Percentiles rank a stretch among this genome's conserved stretches.
Conservation (phyloP, 2,329 filamentous ascomycete genomes). For the Colletotrichum sp. region DNA sequence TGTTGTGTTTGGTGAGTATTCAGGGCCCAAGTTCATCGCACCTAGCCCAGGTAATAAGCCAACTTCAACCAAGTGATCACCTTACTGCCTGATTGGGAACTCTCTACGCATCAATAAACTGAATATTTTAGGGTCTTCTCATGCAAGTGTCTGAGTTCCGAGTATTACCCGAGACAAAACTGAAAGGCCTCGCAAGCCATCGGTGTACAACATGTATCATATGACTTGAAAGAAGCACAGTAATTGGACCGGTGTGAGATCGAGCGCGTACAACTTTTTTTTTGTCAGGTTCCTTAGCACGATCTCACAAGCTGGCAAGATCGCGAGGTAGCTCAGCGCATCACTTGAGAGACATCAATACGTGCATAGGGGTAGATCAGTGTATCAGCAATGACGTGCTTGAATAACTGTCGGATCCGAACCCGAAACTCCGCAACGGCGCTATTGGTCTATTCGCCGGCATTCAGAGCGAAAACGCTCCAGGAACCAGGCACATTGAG, state of each 20-base stretch:
- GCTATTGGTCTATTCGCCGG: neutral
- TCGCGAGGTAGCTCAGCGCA: neutral
- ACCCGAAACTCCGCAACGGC: neutral
- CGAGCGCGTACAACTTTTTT: neutral
- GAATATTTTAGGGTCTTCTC: neutral
- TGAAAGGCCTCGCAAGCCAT: neutral
- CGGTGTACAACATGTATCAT: neutral
- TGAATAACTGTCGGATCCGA: neutral
- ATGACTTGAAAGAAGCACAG: neutral
- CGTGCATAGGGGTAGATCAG: neutral
- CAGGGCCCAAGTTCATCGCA: neutral
- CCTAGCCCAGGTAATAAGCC: neutral
- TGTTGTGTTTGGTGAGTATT: neutral
- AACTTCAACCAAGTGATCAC: neutral
- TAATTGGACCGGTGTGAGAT: neutral
- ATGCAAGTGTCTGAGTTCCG: neutral
- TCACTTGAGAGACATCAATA: neutral
- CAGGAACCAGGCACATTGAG: neutral
- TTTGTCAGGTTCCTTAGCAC: accelerated
- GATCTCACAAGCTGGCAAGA: neutral
- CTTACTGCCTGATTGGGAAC: neutral
- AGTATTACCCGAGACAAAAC: neutral
- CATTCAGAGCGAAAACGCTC: neutral
- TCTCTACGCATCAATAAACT: neutral
- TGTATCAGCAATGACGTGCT: neutral